phyloP scores from a whole-genome alignment of 2,329 filamentous ascomycete species.

The Fusarium xylarioides region DNA sequence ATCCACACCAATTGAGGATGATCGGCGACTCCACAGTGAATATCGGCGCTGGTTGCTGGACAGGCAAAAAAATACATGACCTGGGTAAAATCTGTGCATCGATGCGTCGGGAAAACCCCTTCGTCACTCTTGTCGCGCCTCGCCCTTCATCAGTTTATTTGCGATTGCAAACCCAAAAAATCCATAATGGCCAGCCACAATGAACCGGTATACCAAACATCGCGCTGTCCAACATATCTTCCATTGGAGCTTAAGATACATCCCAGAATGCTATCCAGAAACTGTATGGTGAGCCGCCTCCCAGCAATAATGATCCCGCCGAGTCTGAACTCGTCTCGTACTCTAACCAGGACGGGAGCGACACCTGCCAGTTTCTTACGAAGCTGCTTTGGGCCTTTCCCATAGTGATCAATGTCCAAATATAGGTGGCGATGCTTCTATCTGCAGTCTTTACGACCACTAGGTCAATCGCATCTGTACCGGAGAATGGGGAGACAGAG shows the following conservation, averaged over 20 bases:
- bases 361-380: neutral
- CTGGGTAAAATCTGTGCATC: neutral
- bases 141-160: neutral
- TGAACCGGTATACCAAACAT: no score
- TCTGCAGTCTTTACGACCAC: neutral
- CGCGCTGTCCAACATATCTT: neutral
- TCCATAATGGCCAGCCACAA: neutral
- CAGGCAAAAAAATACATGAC: neutral
- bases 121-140: neutral
- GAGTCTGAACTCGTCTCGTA: neutral
- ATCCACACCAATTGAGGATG: neutral
- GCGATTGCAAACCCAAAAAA: neutral
- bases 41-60: neutral
- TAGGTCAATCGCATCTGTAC: neutral
- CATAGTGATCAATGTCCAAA: neutral
- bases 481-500: neutral
- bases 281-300: neutral
- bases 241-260: no score
- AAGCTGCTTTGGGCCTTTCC: neutral
- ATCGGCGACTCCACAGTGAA: neutral
- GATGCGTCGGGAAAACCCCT: neutral
- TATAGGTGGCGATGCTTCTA: neutral
- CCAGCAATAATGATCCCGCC: no score
- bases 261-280: neutral
- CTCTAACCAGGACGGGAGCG: neutral